Conservation (phyloP, 2,329 filamentous ascomycete genomes). For the Colletotrichum sp. region DNA sequence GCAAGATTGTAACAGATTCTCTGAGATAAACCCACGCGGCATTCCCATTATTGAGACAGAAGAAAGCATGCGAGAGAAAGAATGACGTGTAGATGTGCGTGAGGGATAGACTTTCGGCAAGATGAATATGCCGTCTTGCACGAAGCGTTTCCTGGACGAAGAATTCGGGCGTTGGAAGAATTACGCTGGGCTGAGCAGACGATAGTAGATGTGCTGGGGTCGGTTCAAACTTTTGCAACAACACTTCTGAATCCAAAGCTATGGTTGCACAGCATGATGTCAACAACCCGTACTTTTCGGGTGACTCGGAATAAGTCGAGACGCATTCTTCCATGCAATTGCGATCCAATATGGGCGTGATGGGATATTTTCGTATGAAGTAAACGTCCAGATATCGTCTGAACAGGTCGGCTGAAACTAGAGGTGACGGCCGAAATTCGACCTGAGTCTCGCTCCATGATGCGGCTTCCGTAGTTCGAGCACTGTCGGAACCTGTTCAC, state of each 20-base stretch:
- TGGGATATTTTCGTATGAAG: slow-evolving; percentile 37
- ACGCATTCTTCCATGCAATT: slow-evolving; percentile 23
- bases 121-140: slow-evolving; percentile 26
- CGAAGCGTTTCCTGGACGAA: slow-evolving; percentile 32
- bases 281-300: slow-evolving; percentile 31
- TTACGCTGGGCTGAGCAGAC: background rate
- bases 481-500: background rate
- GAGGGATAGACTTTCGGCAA: slow-evolving; percentile 30
- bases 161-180: slow-evolving; percentile 24
- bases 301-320: slow-evolving; percentile 2
- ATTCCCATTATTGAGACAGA: slow-evolving; percentile 35
- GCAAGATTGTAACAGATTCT: background rate
- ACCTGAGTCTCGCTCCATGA: background rate
- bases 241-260: slow-evolving; percentile 31
- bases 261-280: slow-evolving; percentile 33
- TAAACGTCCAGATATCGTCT: slow-evolving; percentile 33
- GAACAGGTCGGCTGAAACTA: slow-evolving; percentile 21
- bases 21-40: slow-evolving; percentile 31
- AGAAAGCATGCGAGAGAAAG: slow-evolving; percentile 34
- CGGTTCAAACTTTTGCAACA: background rate
- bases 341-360: slow-evolving; percentile 35
- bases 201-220: background rate
- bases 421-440: background rate
- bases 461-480: background rate
- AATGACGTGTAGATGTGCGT: slow-evolving; percentile 34